A percentile compares a stretch with the other conserved stretches of the same genome.
phyloP scores from a whole-genome alignment of 2,329 filamentous ascomycete species.

The Neopestalotiopsis sp. region DNA sequence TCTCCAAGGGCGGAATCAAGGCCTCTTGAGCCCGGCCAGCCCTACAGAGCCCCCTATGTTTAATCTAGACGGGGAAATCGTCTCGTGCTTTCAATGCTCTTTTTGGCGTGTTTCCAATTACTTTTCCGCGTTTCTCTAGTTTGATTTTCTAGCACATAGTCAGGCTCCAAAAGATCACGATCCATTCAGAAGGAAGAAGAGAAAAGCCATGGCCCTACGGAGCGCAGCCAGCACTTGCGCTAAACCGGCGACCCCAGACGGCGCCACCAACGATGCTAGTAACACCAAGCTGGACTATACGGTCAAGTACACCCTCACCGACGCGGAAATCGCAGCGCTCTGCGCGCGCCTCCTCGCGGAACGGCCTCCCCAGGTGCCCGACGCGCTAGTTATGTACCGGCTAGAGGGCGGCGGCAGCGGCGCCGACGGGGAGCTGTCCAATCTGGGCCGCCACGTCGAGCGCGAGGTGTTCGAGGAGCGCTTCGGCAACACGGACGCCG shows the following conservation, averaged over 20 bases:
- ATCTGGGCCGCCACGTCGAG: conserved; percentile 23
- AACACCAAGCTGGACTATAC: not conserved
- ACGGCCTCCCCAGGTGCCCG: conserved; percentile 18
- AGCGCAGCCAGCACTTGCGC: not conserved
- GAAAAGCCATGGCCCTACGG: not conserved
- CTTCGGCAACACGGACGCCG: conserved; percentile 20
- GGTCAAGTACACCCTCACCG: conserved; percentile 20
- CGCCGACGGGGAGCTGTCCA: conserved; percentile 11
- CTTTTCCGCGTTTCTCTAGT: not conserved
- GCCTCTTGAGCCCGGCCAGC: not conserved
- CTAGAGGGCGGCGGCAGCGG: conserved; percentile 15
- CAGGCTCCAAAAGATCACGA: not conserved
- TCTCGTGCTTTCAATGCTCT: not conserved
- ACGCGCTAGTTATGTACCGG: conserved; percentile 18
- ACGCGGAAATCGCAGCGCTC: conserved; percentile 17
- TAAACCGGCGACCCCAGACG: not conserved
- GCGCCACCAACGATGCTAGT: not conserved
- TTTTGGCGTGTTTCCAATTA: not conserved
- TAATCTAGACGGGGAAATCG: not conserved
- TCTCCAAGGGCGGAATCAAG: not conserved
- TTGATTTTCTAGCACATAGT: not conserved
- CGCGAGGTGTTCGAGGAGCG: conserved; percentile 21
- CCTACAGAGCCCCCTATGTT: not conserved
- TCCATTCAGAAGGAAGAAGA: not conserved
- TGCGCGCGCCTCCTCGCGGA: conserved; percentile 18